Evolutionary conservation across 345 rosid genomes (phyloP), one percentile per base, ranked within the genome.

Genomic region (Murraya paniculata): DNA sequence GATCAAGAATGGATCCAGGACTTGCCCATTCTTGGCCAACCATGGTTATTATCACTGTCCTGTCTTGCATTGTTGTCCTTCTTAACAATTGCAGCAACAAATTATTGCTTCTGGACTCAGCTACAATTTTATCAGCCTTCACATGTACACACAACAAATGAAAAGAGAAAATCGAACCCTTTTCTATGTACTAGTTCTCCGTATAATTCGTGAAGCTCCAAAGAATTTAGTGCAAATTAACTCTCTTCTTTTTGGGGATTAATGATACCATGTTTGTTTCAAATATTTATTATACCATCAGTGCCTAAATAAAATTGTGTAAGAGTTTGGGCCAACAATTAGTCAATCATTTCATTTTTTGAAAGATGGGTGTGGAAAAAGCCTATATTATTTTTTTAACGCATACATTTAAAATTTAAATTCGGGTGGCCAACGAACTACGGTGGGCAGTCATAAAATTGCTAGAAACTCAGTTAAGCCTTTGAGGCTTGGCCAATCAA

Each of bases 41-140:
- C 27, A 85, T 74, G 2, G 89, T 88, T 60, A 90, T 31, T 78
- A 90, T 85, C 36, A 89, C 88, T 22, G 81, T 73, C 55, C 83
- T 81, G 16, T 78, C 82, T 2, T 79, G 45, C 84, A 60, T 85
- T 48, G 85, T 27, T 81, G 83, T 70, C 82, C 71, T 67, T 80
- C 75, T 81, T 39, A 88, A 68, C n/a, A 85, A 66, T 66, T 67
- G 72, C 50, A 21, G 35, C 76, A 90, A 71, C 62, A 14, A 45
- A 45, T 57, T 21, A 48, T 65, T 69, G 60, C 33, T 69, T 35
- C 64, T 72, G 4, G 79, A 58, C 6, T 59, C 57, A 18, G 22
- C 57, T 53, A 5, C 21, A 53, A 53, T 4, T 53, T 53, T 53
- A 19, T 53, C 57, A 53, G 57, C 74, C 86, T 84, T 30, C 35